Evolutionary conservation across 2,329 filamentous ascomycete genomes (phyloP), one percentile per base, ranked within the genome.

Genomic region (Arthrobotrys sphaeroides): DNA sequence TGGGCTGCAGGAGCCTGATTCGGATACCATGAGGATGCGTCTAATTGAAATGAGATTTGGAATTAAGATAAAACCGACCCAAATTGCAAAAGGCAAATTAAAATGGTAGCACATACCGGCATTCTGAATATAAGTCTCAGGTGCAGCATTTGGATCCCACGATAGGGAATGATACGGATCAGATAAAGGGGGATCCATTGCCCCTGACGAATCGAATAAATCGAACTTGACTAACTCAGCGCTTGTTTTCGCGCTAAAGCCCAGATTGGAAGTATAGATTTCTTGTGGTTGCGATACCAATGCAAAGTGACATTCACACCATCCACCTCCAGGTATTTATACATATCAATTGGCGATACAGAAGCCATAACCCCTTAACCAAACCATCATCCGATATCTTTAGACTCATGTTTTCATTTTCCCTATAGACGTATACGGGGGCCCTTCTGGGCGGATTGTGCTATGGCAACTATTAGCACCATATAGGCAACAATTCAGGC

Each of bases 401-500:
- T 55, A 55, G 51, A 38, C 51, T 38, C 51, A 53, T 53, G 28
- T 20, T 36, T 53, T 22, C 26, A 22, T 38, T 55, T 55, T 55
- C 28, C 31, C 16, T 24, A 55, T 55, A 55, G 51, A 55, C 51
- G 51, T 55, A 38, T 31, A 55, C 31, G 18, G n/a, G n/a, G n/a
- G 31, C 40, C 16, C 43, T 12, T 10, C 28, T 31, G 31, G 18
- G 51, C 51, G 51, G 51, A 55, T 55, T 38, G 31, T 55, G 51
- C 51, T 55, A 55, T 55, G 31, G 51, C 51, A 55, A 55, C 51
- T 38, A 55, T 38, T 38, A 24, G 51, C 33, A 18, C 26, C 31
- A 53, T 53, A n/a, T 16, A 36, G 47, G 47, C 47, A 33, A 53
- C 51, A 55, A 12, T 38, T 38, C 51, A 55, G 51, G 51, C 51